Percentiles rank a stretch among this genome's conserved stretches.
Conservation (phyloP, 208 protist genomes). For the Herpetomonas muscarum region DNA sequence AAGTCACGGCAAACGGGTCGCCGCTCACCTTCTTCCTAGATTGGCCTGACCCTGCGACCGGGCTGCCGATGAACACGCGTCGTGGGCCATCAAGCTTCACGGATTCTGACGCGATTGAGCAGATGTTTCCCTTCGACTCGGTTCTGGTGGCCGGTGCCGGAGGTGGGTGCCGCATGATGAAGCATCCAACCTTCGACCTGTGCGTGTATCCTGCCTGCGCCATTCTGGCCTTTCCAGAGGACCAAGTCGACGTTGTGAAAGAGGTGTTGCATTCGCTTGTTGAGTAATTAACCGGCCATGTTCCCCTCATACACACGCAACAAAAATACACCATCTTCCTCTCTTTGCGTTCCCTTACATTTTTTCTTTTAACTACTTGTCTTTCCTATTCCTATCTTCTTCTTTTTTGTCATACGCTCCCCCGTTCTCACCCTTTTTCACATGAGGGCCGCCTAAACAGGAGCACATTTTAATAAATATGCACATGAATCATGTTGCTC, state of each 20-base stretch:
- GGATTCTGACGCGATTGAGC: constrained; percentile 37
- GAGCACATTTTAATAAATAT: no score
- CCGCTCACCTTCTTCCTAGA: constrained; percentile 27
- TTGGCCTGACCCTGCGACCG: constrained; percentile 48
- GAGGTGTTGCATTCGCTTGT: constrained; percentile 13
- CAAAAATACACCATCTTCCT: background rate
- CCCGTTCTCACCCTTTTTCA: background rate
- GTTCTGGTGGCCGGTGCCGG: constrained; percentile 32
- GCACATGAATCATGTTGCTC: no score
- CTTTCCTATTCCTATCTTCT: background rate
- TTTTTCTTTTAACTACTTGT: constrained; percentile 6
- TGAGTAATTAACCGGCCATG: background rate
- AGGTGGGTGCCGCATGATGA: constrained; percentile 49
- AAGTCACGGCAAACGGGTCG: background rate
- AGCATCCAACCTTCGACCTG: constrained; percentile 37
- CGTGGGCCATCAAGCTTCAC: constrained; percentile 27
- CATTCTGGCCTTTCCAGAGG: constrained; percentile 18
- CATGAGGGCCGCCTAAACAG: background rate
- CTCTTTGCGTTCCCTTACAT: background rate
- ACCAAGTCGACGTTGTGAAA: constrained; percentile 11
- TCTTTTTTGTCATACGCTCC: constrained; percentile 7
- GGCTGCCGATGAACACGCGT: constrained; percentile 26
- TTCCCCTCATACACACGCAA: background rate
- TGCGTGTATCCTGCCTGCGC: constrained; percentile 40
- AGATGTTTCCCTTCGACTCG: constrained; percentile 38